Percentiles rank a stretch among this genome's conserved stretches.
Evolutionary conservation across 441 rosid genomes (phyloP).

Genomic region (Metrosideros polymorpha): DNA sequence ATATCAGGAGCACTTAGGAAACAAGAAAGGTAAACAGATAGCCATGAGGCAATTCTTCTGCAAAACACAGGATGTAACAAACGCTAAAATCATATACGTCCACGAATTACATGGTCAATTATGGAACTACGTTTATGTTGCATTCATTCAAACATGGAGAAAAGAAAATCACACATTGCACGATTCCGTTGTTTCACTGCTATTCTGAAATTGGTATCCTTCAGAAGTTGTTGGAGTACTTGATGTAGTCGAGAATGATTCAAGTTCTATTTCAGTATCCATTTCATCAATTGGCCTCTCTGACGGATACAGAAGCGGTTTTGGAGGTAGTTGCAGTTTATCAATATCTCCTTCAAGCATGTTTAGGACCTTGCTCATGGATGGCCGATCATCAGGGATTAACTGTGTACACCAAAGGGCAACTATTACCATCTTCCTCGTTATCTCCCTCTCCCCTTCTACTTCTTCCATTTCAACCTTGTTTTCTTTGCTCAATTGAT

Average conservation of each 20-base stretch:
- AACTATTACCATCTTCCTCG: background rate
- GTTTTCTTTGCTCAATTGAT: background rate
- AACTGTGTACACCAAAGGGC: background rate
- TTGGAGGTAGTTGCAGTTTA: background rate
- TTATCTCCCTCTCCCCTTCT: background rate
- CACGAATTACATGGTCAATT: background rate
- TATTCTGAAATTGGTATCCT: background rate
- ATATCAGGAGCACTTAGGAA: background rate
- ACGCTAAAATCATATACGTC: background rate
- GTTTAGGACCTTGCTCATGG: background rate
- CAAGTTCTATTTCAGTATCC: background rate
- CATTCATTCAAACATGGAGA: background rate
- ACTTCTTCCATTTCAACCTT: background rate
- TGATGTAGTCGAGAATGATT: background rate
- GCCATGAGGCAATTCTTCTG: background rate
- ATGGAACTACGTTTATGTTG: background rate
- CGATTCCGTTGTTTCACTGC: background rate
- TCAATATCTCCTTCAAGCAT: background rate
- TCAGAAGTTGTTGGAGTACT: background rate
- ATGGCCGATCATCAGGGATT: background rate
- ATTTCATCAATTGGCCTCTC: background rate
- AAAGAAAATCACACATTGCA: background rate
- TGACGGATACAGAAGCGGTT: background rate
- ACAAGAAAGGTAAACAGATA: background rate
- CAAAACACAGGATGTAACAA: background rate